These are phyloP conservation scores for Fusarium sp. DNA, from an alignment of 2,329 filamentous ascomycete species.

Conservation along the genomic window DNA sequence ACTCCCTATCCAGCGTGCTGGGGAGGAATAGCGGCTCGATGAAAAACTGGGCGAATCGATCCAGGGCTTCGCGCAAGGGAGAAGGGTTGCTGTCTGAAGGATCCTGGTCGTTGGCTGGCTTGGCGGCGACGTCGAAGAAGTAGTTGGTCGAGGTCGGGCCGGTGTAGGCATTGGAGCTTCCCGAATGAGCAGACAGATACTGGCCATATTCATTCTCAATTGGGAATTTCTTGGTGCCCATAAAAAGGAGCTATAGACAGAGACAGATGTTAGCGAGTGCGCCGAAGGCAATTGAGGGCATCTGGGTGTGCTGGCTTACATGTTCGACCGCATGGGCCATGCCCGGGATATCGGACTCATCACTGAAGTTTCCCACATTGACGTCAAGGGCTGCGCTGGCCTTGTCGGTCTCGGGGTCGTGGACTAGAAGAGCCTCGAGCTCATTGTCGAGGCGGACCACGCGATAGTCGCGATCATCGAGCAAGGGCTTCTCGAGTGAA, in stretches of 20 bases:
- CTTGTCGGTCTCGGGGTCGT: conserved; percentile 96
- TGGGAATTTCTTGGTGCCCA: conserved; percentile 98
- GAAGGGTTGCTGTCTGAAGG: conserved; percentile 67
- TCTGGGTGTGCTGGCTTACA: conserved; percentile 55
- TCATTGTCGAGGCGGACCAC: conserved; percentile 88
- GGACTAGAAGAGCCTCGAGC: conserved; percentile 90
- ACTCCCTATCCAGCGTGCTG: conserved; percentile 86
- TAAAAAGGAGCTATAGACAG: conserved; percentile 79
- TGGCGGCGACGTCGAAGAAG: conserved; percentile 94
- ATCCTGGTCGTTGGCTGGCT: conserved; percentile 71
- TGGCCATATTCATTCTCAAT: conserved; percentile 95
- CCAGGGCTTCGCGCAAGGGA: conserved; percentile 81
- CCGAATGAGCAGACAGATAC: conserved; percentile 90
- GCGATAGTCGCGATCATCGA: conserved; percentile 89
- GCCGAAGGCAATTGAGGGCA: not conserved
- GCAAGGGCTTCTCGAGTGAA: conserved; percentile 80
- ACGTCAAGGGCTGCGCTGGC: conserved; percentile 96
- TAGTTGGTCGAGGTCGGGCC: conserved; percentile 95
- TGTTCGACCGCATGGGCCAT: conserved; percentile 98
- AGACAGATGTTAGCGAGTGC: conserved; percentile 22
- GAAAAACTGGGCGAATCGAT: conserved; percentile 95
- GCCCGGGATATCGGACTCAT: conserved; percentile 89
- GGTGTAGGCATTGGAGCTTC: conserved; percentile 95
- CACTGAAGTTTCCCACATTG: conserved; percentile 95
- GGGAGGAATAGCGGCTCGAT: conserved; percentile 87